Conservation (phyloP, 1,284 basidiomycete genomes). For the Clitocybe nebularis region DNA sequence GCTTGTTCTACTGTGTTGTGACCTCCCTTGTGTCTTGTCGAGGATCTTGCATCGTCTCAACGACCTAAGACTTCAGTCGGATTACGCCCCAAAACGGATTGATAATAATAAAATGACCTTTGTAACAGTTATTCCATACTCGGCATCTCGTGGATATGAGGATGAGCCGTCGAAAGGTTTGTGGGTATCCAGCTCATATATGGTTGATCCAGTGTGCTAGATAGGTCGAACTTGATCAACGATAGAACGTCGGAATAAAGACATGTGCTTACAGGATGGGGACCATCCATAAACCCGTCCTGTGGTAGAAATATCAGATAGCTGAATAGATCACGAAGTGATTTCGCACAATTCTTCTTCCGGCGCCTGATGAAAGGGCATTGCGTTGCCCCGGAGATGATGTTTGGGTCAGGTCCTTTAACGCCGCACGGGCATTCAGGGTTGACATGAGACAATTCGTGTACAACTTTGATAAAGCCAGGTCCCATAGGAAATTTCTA, state of each 20-base stretch:
- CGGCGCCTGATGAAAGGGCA: constrained; percentile 16
- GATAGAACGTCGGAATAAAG: neutral
- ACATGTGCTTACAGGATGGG: too few relatives aligned
- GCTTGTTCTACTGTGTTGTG: constrained; percentile 19
- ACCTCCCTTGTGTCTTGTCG: constrained; percentile 7
- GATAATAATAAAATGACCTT: constrained; percentile 21
- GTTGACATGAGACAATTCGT: constrained; percentile 54
- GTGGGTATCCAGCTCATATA: constrained; percentile 29
- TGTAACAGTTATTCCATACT: constrained; percentile 34
- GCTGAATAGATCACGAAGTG: neutral
- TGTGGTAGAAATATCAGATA: neutral
- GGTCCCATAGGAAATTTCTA: constrained; percentile 51
- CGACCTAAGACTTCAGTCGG: constrained; percentile 18
- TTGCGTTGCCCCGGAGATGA: constrained; percentile 22
- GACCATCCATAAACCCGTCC: too few relatives aligned
- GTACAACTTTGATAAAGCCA: constrained; percentile 51
- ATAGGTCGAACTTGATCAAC: neutral
- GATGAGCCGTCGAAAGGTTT: constrained; percentile 18
- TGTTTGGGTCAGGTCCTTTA: constrained; percentile 24
- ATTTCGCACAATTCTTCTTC: constrained; percentile 21
- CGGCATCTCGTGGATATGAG: constrained; percentile 19
- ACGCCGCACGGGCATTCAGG: constrained; percentile 41
- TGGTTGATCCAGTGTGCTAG: constrained; percentile 17
- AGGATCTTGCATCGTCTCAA: constrained; percentile 26
- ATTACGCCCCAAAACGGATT: neutral